Evolutionary conservation across 768 basidiomycete species (phyloP), one percentile per base, ranked within the genome.

Genomic region (Mycena haematopus): DNA sequence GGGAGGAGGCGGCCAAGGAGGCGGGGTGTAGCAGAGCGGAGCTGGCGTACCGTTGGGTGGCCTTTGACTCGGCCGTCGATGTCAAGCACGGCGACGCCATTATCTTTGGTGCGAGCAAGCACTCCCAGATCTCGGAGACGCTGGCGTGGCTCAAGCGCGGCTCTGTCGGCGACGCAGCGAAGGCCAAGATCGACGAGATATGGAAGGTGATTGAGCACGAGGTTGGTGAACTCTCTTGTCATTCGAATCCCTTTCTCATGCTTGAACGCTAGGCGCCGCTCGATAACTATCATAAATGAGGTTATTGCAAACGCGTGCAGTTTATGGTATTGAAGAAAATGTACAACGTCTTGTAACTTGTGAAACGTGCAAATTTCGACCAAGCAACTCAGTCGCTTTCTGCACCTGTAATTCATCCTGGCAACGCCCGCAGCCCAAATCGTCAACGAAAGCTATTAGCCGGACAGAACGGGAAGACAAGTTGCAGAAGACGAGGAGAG

Each of bases 1-100:
- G 44, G 44, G 44, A 22, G 21, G 44, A 45, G 44, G 44, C 44
- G 22, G 44, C 44, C 8, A 22, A 45, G 44, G 44, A 45, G 8
- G 44, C 44, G 2, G 33, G 31, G 15, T 38, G 35, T 33, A 52
- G 35, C 35, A 53, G 33, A 21, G 33, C 35, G 22, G 52, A 53
- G 52, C 17, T 53, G 36, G 52, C 52, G 5, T 53, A 53, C 19
- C 52, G 52, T 8, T 53, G 52, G 52, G 52, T 42, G 11, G 52
- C 52, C 19, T 53, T 53, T 21, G 35, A 53, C 21, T 53, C 52
- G 22, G 52, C 35, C 14, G 35, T 53, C 24, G 52, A 53, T 25
- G 22, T 2, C 21, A 25, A 36, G 21, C 27, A 38, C 22, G 52
- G 52, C 15, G 52, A 53, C 17, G 52, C 35, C 1, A n/a, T 53